Conservation (phyloP, 2,329 filamentous ascomycete species). For the Hypoxylon sp. region DNA sequence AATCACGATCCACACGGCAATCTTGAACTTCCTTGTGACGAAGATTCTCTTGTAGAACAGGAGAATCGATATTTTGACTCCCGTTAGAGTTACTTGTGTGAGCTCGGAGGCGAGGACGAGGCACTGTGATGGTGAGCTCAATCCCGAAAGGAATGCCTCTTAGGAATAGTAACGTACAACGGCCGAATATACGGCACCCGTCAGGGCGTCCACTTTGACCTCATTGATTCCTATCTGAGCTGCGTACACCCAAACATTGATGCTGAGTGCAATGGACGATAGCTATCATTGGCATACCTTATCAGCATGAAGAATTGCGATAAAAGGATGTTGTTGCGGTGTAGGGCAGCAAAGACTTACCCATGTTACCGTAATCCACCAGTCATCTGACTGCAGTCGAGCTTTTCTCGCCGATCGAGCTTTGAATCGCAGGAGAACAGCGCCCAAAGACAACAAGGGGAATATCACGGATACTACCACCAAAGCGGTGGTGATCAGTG, state of each 20-base stretch:
- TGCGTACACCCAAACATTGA: slow-evolving; percentile 1
- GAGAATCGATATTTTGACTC: slow-evolving; percentile 27
- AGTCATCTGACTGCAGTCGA: slow-evolving; percentile 3
- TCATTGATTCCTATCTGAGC: slow-evolving; percentile 6
- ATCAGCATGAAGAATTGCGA: no score
- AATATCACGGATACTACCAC: slow-evolving; percentile 7
- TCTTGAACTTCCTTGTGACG: not conserved
- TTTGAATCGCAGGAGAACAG: not conserved
- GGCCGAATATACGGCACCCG: not conserved
- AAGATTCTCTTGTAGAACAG: slow-evolving; percentile 31
- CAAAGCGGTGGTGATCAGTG: slow-evolving; percentile 24
- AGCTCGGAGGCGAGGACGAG: no score
- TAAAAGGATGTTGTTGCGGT: no score
- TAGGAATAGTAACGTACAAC: no score
- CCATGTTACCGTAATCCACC: slow-evolving; percentile 5
- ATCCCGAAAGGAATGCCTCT: no score
- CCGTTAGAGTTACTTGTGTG: slow-evolving; percentile 6
- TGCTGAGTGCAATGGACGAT: no score
- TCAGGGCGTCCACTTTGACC: slow-evolving; percentile 2
- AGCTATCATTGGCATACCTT: no score
- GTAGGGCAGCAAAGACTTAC: no score
- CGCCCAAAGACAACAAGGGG: not conserved
- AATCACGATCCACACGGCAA: slow-evolving; percentile 10
- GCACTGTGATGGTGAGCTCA: no score
- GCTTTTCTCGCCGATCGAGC: not conserved